Evolutionary conservation across 2,329 filamentous ascomycete species (phyloP).

Genomic region (Cladosporium sp.): DNA sequence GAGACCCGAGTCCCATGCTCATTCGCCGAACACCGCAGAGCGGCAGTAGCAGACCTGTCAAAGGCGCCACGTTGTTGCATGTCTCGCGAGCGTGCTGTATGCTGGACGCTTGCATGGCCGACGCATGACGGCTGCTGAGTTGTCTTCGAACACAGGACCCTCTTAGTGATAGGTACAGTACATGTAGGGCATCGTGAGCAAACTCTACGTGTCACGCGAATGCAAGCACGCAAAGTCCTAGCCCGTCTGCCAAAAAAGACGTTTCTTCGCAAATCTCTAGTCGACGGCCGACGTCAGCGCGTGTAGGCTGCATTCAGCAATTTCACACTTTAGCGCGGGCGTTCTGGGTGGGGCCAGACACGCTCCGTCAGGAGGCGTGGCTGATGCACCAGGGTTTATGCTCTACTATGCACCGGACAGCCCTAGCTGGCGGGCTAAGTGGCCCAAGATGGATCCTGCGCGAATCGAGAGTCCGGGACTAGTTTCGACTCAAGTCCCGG

Average conservation of each 20-base stretch:
- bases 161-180: neutral
- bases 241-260: neutral
- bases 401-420: slow-evolving; percentile 1
- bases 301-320: neutral
- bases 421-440: neutral
- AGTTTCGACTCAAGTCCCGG: slow-evolving; percentile 6
- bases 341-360: neutral
- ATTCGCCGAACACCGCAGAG: neutral
- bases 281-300: neutral
- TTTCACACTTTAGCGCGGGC: neutral
- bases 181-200: neutral
- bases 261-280: slow-evolving; percentile 7
- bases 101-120: neutral
- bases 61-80: slow-evolving; percentile 1
- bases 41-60: slow-evolving; percentile 10
- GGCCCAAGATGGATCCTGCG: slow-evolving; percentile 6
- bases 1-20: neutral
- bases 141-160: too few relatives aligned
- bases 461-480: slow-evolving; percentile 7
- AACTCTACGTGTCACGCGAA: neutral
- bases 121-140: neutral
- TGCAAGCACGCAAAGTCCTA: neutral
- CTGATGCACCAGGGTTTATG: slow-evolving; percentile 6
- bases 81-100: neutral
- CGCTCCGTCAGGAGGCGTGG: slow-evolving; percentile 7